phyloP scores from a whole-genome alignment of 352 stramenopile species.

The Sclerospora graminicola region DNA sequence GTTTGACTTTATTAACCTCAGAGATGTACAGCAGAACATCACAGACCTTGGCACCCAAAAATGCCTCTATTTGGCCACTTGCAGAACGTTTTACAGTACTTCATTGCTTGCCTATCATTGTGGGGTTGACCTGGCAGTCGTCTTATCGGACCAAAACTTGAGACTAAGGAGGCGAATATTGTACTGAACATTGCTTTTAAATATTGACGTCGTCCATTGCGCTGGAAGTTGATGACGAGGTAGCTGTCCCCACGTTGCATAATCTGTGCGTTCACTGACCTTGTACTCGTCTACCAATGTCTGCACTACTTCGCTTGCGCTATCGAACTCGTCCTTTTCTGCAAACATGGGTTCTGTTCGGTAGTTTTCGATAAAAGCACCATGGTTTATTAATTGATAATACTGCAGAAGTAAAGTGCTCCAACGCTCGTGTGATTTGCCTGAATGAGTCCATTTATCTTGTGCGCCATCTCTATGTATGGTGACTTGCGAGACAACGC shows the following conservation, averaged over 20 bases:
- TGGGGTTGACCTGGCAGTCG: conserved; percentile 39
- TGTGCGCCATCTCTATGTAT: conserved; percentile 95
- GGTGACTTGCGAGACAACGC: conserved; percentile 95
- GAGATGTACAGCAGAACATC: conserved; percentile 97
- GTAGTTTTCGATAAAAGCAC: conserved; percentile 99
- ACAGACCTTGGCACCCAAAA: conserved; percentile 71
- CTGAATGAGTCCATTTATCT: conserved; percentile 97
- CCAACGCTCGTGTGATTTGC: conserved; percentile 98
- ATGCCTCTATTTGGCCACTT: too few species aligned
- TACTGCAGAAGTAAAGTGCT: conserved; percentile 91
- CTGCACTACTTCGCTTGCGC: conserved; percentile 73
- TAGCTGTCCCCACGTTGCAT: conserved; percentile 61
- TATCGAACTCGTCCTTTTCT: conserved; percentile 81
- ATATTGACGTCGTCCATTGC: conserved; percentile 43
- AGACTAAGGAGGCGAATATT: background rate
- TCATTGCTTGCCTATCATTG: background rate
- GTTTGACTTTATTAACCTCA: too few species aligned
- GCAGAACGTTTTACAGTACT: background rate
- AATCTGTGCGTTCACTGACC: conserved; percentile 67
- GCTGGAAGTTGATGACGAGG: background rate
- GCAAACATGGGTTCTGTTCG: conserved; percentile 96
- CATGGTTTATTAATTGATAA: conserved; percentile 94
- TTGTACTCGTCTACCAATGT: conserved; percentile 82
- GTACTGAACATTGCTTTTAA: conserved; percentile 23
- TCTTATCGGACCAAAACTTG: too few species aligned